These are phyloP conservation scores for Odontarrhena argentea DNA, from an alignment of 345 rosid species.

Conservation along the genomic window DNA sequence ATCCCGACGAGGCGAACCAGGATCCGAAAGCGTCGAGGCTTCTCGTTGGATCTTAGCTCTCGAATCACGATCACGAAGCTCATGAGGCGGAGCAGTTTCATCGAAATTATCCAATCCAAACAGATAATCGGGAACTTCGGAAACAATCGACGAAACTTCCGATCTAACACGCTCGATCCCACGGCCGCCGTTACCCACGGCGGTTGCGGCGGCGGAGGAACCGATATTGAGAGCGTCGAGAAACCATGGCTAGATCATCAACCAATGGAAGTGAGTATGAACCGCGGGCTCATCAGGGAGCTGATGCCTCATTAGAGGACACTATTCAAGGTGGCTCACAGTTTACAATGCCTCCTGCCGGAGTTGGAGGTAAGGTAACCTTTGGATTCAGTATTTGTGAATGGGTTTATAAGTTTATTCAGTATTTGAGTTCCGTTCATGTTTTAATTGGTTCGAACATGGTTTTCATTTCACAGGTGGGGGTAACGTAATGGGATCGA, in stretches of 20 bases:
- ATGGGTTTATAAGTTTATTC: too few species aligned
- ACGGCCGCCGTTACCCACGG: conserved; percentile 33
- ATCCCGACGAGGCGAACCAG: conserved; percentile 85
- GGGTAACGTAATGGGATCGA: too few species aligned
- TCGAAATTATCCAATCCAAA: conserved; percentile 84
- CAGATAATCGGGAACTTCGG: conserved; percentile 88
- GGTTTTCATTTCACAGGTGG: too few species aligned
- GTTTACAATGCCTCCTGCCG: too few species aligned
- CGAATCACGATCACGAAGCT: conserved; percentile 50
- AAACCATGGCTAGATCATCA: conserved; percentile 62
- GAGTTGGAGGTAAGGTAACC: too few species aligned
- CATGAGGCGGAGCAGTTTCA: conserved; percentile 51
- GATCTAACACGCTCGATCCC: conserved; percentile 78
- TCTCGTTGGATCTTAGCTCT: conserved; percentile 58
- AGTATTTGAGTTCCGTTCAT: too few species aligned
- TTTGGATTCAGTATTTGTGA: too few species aligned
- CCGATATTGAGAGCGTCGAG: conserved; percentile 80
- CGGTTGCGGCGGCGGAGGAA: conserved; percentile 35
- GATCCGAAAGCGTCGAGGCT: conserved; percentile 67
- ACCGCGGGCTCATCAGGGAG: too few species aligned
- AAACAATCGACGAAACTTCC: conserved; percentile 81
- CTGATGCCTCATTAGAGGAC: too few species aligned
- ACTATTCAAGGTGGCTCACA: too few species aligned
- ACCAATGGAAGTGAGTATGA: too few species aligned
- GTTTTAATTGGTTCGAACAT: too few species aligned